Evolutionary conservation across 345 rosid species (phyloP), one percentile per base, ranked within the genome.

Genomic region (Laguncularia racemosa): DNA sequence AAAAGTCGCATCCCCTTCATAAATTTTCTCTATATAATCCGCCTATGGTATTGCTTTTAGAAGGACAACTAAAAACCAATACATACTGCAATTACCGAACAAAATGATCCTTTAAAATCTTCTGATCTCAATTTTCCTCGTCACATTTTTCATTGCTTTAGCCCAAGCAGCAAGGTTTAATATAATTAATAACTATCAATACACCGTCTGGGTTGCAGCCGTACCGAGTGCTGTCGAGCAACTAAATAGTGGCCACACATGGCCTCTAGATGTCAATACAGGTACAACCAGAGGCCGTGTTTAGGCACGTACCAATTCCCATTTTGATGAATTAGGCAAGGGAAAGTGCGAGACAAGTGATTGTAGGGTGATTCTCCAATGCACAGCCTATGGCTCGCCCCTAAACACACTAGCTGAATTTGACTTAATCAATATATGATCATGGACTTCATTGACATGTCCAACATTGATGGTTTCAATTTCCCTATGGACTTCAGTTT

Each of bases 401-500:
- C 75, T 69, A 0, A 73, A 66, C 64, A 74, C 72, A 4, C 46
- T 74, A 13, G 75, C 67, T 2, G 72, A 74, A 52, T 66, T 28
- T 50, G 72, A 66, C 63, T 70, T 1, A 74, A 70, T 72, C 72
- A 70, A 50, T 74, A 14, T 38, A 44, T 4, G 13, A 58, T 52
- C 56, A 0, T 21, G 52, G 75, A 74, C 60, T 74, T 74, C 67
- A 46, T 58, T 15, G 78, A 74, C 63, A 66, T 74, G 2, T 74
- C 75, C 13, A 47, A 58, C 1, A 59, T 74, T 5, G 72, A 70
- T 0, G 72, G 75, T 13, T 74, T 74, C 54, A 74, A 74, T 38
- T 61, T 74, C 14, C 69, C 78, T 0, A 67, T 74, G 74, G 63
- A 54, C 15, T 67, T 74, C 49, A 65, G 61, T 16, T 66, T 75